These are phyloP conservation scores for Diaporthe sp. DNA, from an alignment of 2,329 filamentous ascomycete genomes.

Conservation along the genomic window DNA sequence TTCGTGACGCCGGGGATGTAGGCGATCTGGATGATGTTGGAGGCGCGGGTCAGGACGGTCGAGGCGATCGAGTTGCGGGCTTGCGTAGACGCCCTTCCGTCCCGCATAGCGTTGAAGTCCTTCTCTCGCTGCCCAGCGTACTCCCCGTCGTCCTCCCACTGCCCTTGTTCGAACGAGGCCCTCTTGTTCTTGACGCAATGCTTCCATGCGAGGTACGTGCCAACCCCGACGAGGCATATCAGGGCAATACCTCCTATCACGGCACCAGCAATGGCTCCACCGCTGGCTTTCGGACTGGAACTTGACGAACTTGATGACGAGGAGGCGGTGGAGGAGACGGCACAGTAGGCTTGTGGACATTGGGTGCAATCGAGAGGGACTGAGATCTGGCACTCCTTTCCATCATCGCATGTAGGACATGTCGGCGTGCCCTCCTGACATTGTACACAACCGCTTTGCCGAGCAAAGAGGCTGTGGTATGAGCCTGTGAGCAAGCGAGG, in stretches of 20 bases:
- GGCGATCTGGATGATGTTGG: slow-evolving; percentile 99
- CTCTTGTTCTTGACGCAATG: slow-evolving; percentile 87
- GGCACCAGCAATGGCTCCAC: slow-evolving; percentile 90
- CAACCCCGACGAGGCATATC: slow-evolving; percentile 74
- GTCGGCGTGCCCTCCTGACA: slow-evolving; percentile 55
- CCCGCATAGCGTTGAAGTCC: slow-evolving; percentile 61
- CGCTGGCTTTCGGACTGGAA: slow-evolving; percentile 65
- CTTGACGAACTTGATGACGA: slow-evolving; percentile 37
- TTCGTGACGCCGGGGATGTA: slow-evolving; percentile 99
- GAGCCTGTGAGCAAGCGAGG: slow-evolving; percentile 33
- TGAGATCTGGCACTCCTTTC: slow-evolving; percentile 57
- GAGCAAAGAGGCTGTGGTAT: slow-evolving; percentile 48
- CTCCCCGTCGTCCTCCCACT: slow-evolving; percentile 69
- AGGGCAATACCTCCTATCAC: slow-evolving; percentile 86
- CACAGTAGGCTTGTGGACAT: slow-evolving; percentile 61
- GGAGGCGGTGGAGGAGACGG: slow-evolving; percentile 39
- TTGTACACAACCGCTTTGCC: slow-evolving; percentile 55
- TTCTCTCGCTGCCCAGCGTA: slow-evolving; percentile 61
- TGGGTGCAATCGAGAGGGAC: slow-evolving; percentile 56
- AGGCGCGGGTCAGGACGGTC: slow-evolving; percentile 93
- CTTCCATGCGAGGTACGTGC: slow-evolving; percentile 86
- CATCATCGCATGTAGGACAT: slow-evolving; percentile 57
- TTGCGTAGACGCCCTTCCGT: slow-evolving; percentile 80
- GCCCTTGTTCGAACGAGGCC: slow-evolving; percentile 64
- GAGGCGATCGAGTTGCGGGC: slow-evolving; percentile 94